Conservation (phyloP, 2,329 filamentous ascomycete species). For the Myriosclerotinia duriaeana region DNA sequence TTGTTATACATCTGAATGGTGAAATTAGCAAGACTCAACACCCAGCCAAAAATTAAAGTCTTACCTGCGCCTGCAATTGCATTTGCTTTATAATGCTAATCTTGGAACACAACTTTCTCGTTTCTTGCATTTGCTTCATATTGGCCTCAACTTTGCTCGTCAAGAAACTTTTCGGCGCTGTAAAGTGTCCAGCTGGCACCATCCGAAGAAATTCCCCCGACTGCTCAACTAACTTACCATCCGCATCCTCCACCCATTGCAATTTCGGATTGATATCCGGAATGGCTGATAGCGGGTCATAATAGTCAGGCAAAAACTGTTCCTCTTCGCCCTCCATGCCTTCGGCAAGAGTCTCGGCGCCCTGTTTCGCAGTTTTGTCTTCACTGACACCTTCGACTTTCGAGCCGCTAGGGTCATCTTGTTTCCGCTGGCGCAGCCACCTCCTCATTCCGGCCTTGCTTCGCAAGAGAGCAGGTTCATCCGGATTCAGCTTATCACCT, state of each 20-base stretch:
- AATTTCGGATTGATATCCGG: conserved; percentile 78
- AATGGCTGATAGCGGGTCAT: conserved; percentile 80
- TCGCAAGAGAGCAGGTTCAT: conserved; percentile 83
- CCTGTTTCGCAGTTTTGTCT: conserved; percentile 50
- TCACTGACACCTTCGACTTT: conserved; percentile 48
- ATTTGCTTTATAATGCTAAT: conserved; percentile 99
- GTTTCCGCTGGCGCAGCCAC: conserved; percentile 77
- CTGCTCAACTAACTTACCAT: conserved; percentile 86
- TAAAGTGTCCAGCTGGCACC: conserved; percentile 72
- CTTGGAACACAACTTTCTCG: conserved; percentile 91
- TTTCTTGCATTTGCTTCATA: conserved; percentile 94
- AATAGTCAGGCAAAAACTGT: conserved; percentile 87
- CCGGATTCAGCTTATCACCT: conserved; percentile 77
- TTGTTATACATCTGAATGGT: conserved; percentile 76
- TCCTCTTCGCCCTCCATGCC: conserved; percentile 86
- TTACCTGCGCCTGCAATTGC: conserved; percentile 94
- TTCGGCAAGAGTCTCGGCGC: conserved; percentile 80
- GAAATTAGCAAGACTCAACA: conserved; percentile 26
- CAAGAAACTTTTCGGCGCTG: conserved; percentile 70
- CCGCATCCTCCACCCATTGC: conserved; percentile 84
- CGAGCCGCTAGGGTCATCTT: conserved; percentile 54
- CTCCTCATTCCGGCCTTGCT: conserved; percentile 86
- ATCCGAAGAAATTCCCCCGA: conserved; percentile 81
- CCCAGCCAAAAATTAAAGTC: conserved; percentile 31
- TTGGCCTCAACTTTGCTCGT: conserved; percentile 83